These are phyloP conservation scores for Tylopilus felleus DNA, from an alignment of 768 basidiomycete genomes.

Conservation along the genomic window DNA sequence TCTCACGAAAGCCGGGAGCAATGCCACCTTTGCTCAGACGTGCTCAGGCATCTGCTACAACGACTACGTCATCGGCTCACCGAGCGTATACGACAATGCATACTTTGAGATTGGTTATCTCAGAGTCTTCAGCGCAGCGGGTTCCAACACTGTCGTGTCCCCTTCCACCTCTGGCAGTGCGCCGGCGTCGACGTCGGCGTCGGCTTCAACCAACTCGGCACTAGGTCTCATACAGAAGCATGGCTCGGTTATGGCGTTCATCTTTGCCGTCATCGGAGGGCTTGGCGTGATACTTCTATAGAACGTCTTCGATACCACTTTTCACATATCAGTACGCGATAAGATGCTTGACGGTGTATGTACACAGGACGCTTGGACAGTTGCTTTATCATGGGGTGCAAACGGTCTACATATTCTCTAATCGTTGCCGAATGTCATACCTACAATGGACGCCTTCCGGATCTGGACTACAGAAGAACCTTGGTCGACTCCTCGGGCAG, in stretches of 20 bases:
- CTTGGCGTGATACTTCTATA: slow-evolving; percentile 16
- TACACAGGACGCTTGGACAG: neutral
- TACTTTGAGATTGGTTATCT: slow-evolving; percentile 72
- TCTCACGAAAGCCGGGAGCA: slow-evolving; percentile 40
- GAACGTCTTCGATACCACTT: neutral
- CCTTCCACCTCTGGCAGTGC: slow-evolving; percentile 20
- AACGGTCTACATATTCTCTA: neutral
- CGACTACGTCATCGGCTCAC: slow-evolving; percentile 63
- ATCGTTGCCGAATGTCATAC: neutral
- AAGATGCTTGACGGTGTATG: neutral
- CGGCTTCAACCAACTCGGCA: slow-evolving; percentile 15
- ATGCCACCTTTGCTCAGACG: slow-evolving; percentile 53
- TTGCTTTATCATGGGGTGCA: neutral
- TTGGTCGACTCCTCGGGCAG: no score
- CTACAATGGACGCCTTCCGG: no score
- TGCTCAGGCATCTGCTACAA: slow-evolving; percentile 68
- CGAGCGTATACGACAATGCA: slow-evolving; percentile 58
- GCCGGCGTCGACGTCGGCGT: slow-evolving; percentile 9
- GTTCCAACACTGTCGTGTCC: slow-evolving; percentile 27
- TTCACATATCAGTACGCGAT: neutral
- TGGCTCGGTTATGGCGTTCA: slow-evolving; percentile 5
- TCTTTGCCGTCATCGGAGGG: slow-evolving; percentile 12
- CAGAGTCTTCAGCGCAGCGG: slow-evolving; percentile 42
- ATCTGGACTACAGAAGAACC: no score
- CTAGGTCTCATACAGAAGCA: neutral